Evolutionary conservation across 495 filamentous ascomycete genomes (phyloP).

Genomic region (Penicillium waksmanii): DNA sequence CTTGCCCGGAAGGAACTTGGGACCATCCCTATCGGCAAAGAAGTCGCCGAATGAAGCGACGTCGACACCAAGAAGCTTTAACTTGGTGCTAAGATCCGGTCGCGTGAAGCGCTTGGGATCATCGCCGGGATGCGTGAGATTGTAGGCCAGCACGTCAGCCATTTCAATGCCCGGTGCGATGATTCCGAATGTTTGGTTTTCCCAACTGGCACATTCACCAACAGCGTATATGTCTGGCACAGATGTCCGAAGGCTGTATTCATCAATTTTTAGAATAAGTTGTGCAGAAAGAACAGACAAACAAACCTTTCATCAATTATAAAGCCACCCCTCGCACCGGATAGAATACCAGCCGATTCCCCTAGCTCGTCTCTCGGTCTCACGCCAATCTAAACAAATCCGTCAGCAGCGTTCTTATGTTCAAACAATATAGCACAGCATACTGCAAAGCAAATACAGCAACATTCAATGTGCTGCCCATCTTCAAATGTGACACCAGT

Average conservation of each 20-base stretch:
- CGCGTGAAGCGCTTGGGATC: conserved; percentile 72
- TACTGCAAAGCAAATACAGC: conserved; percentile 87
- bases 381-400: conserved; percentile 67
- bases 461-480: conserved; percentile 79
- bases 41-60: conserved; percentile 97
- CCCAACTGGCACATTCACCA: conserved; percentile 94
- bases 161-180: conserved; percentile 96
- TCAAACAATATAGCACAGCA: conserved; percentile 22
- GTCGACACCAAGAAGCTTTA: conserved; percentile 92
- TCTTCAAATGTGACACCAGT: conserved; percentile 83
- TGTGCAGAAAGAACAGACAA: not conserved
- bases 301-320: conserved; percentile 64
- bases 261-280: not conserved
- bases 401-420: not conserved
- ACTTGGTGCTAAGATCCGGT: conserved; percentile 90
- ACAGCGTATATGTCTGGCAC: conserved; percentile 81
- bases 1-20: conserved; percentile 69
- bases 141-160: conserved; percentile 95
- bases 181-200: conserved; percentile 89
- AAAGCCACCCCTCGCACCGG: conserved; percentile 76
- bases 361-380: conserved; percentile 83
- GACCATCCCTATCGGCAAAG: conserved; percentile 90
- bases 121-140: conserved; percentile 84
- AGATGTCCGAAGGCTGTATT: conserved; percentile 69
- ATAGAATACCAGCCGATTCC: conserved; percentile 68